A percentile compares a stretch with the other conserved stretches of the same genome.
phyloP scores from a whole-genome alignment of 1,284 basidiomycete species.

The Anthracocystis walkeri region DNA sequence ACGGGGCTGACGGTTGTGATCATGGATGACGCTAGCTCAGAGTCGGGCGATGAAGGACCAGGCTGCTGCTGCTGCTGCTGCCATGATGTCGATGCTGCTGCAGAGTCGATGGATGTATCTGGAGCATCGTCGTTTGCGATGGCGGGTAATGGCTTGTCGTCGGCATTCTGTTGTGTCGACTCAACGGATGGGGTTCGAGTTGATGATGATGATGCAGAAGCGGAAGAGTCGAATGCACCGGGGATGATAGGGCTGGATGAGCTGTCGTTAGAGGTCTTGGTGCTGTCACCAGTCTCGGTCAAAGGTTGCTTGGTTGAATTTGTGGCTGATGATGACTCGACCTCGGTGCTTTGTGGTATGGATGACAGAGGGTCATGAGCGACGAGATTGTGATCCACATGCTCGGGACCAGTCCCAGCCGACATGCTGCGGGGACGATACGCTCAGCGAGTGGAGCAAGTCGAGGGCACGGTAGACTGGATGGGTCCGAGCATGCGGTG shows the following conservation, averaged over 20 bases:
- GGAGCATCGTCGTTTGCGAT: conserved; percentile 4
- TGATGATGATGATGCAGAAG: neutral
- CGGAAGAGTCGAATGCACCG: conserved; percentile 12
- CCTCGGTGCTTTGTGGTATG: neutral
- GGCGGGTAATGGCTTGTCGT: conserved; percentile 28
- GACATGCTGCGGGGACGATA: conserved; percentile 26
- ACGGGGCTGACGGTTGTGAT: conserved; percentile 42
- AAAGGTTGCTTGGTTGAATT: neutral
- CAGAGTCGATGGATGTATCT: conserved; percentile 10
- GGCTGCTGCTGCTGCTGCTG: conserved; percentile 15
- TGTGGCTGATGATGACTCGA: neutral
- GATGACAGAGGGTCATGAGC: neutral
- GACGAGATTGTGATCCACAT: conserved; percentile 5
- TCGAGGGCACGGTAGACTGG: neutral
- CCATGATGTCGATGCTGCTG: conserved; percentile 9
- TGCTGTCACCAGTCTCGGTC: neutral
- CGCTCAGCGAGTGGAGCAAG: neutral
- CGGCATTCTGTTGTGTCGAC: neutral
- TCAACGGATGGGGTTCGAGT: neutral
- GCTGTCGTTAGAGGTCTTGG: neutral
- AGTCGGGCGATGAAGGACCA: conserved; percentile 9
- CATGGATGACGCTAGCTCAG: conserved; percentile 27
- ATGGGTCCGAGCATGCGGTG: neutral
- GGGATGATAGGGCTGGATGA: conserved; percentile 13
- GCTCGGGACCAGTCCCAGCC: conserved; percentile 8